Base-by-base conservation (phyloP, 495 filamentous ascomycete species). In the Penicillium cataractarum region DNA sequence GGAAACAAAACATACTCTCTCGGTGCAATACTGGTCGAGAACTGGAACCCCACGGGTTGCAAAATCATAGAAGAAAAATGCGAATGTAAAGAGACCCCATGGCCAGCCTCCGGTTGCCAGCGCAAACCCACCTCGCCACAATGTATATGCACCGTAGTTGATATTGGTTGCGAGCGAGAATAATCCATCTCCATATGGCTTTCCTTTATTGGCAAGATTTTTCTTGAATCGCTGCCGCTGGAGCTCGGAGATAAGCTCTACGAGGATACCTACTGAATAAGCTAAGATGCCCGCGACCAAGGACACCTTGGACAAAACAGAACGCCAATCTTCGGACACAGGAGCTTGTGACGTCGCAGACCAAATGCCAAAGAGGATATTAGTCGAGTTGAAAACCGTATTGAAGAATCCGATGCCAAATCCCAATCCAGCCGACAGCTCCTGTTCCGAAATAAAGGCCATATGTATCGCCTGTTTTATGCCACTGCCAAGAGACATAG, bases 131-230 rank as follows among this genome's bases (percentile, higher is more conserved):
- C 78, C 69, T 40, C 85, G 70, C 85, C 85, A 86, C 3, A 88
- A 32, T 1, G 82, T 80, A 65, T 84, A 87, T 13, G 73, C 84
- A 26, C 78, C 78, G 63, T 88, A 88, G 49, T 88, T 88, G 67
- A 84, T 76, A 58, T 89, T 84, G n/a, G 83, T 78, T 5, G 83
- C 81, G 64, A 80, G 64, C 3, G 67, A 62, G 76, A 81, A 87
- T 31, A 86, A 64, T 1, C 86, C 86, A 1, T 71, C 77, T 27
- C 73, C 78, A 62, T 80, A 86, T 2, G 81, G 71, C 73, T 83
- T 84, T 21, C 84, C 29, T 31, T 31, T 31, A 85, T 57, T 78
- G 72, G 68, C 74, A 7, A 78, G 71, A 24, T 78, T 71, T 21
- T 71, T 61, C 70, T 88, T 88, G 75, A 88, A 88, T 2, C 46